phyloP scores from a whole-genome alignment of 306 rosid genomes.

The Psophocarpus tetragonolobus region DNA sequence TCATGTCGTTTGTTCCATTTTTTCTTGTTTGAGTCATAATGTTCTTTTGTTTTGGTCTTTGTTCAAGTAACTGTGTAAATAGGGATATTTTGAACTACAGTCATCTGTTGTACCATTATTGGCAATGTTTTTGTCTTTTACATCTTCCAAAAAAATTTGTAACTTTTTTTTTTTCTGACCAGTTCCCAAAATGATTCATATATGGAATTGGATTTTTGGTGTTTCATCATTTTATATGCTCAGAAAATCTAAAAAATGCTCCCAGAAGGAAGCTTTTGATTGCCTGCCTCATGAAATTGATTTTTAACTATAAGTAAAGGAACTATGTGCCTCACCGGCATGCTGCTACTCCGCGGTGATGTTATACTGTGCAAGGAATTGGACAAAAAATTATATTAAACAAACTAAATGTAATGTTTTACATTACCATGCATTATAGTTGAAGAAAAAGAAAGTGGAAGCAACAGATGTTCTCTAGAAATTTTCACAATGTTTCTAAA shows the following conservation, averaged over 20 bases:
- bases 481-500: conserved; percentile 9
- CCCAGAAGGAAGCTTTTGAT: background rate
- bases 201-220: background rate
- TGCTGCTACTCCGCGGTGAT: background rate
- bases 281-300: background rate
- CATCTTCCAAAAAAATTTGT: background rate
- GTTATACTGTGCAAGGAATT: background rate
- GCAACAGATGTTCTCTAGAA: background rate
- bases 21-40: background rate
- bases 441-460: conserved; percentile 1
- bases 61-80: background rate
- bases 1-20: background rate
- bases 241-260: background rate
- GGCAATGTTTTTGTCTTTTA: background rate
- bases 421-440: background rate
- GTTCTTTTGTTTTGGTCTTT: background rate
- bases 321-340: background rate
- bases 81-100: background rate
- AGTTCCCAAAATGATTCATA: background rate
- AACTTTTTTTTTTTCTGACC: background rate
- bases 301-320: background rate
- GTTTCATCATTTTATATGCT: background rate
- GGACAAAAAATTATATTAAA: background rate
- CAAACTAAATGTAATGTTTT: background rate
- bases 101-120: background rate